These are phyloP conservation scores for Tylopilus sp. DNA, from an alignment of 768 basidiomycete species.

Conservation along the genomic window DNA sequence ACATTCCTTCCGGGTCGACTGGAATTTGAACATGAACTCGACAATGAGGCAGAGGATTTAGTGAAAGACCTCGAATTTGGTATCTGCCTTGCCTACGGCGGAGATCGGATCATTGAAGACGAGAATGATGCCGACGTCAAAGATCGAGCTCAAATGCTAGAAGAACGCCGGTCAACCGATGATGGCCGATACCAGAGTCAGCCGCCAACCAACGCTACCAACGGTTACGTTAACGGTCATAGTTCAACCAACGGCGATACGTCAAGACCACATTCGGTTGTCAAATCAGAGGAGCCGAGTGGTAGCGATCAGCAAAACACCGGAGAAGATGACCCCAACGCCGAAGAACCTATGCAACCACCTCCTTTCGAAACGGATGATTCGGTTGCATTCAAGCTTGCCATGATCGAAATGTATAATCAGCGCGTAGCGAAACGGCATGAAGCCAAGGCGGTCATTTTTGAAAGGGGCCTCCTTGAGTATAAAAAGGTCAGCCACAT, in stretches of 20 bases:
- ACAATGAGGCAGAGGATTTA: constrained; percentile 94
- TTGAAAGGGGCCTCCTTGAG: constrained; percentile 86
- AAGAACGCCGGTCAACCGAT: constrained; percentile 33
- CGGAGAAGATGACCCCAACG: constrained; percentile 55
- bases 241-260: constrained; percentile 36
- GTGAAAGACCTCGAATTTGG: constrained; percentile 97
- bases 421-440: constrained; percentile 83
- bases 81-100: constrained; percentile 79
- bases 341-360: constrained; percentile 65
- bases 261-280: constrained; percentile 23
- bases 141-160: constrained; percentile 40
- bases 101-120: constrained; percentile 76
- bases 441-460: constrained; percentile 86
- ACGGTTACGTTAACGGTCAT: constrained; percentile 33
- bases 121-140: constrained; percentile 74
- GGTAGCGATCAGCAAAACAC: constrained; percentile 27
- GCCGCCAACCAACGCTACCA: constrained; percentile 20
- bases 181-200: constrained; percentile 22
- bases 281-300: constrained; percentile 47
- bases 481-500: constrained; percentile 78
- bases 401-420: constrained; percentile 86
- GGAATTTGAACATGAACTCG: constrained; percentile 96
- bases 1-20: constrained; percentile 95
- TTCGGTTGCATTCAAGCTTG: constrained; percentile 85
- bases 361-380: constrained; percentile 80